phyloP scores from a whole-genome alignment of 768 basidiomycete genomes.

The Tremella fuciformis region DNA sequence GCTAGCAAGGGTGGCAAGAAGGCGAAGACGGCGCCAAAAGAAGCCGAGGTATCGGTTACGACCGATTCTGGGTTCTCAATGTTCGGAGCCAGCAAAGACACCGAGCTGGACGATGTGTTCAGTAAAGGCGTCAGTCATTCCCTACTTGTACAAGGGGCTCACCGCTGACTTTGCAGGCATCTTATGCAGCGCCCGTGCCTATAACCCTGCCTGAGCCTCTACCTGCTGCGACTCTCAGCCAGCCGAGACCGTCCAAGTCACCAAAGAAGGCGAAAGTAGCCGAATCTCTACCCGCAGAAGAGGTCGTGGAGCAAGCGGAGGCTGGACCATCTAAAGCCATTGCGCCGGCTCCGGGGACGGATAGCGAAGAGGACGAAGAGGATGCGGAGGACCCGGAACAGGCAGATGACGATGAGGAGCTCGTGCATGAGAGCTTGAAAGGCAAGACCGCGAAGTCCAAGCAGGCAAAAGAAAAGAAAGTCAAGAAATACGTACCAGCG shows the following conservation, averaged over 20 bases:
- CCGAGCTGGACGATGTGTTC: constrained; percentile 66
- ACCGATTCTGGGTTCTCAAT: no score
- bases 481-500: constrained; percentile 60
- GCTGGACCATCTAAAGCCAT: constrained; percentile 1
- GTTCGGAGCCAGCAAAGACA: constrained; percentile 52
- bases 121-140: constrained; percentile 57
- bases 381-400: constrained; percentile 38
- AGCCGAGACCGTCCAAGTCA: constrained; percentile 27
- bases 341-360: constrained; percentile 8
- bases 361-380: constrained; percentile 18
- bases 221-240: not conserved
- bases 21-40: no score
- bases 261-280: constrained; percentile 23
- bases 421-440: constrained; percentile 66
- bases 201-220: not conserved
- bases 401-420: no score
- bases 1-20: no score
- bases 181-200: not conserved
- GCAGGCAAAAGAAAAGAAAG: constrained; percentile 22
- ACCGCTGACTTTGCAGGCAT: not conserved
- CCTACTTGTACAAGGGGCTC: not conserved
- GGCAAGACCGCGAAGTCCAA: constrained; percentile 31
- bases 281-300: constrained; percentile 10
- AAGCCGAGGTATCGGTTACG: no score
- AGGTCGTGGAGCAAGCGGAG: constrained; percentile 12